Base-by-base conservation (phyloP, 352 stramenopile species). In the Pseudoperonospora humuli region DNA sequence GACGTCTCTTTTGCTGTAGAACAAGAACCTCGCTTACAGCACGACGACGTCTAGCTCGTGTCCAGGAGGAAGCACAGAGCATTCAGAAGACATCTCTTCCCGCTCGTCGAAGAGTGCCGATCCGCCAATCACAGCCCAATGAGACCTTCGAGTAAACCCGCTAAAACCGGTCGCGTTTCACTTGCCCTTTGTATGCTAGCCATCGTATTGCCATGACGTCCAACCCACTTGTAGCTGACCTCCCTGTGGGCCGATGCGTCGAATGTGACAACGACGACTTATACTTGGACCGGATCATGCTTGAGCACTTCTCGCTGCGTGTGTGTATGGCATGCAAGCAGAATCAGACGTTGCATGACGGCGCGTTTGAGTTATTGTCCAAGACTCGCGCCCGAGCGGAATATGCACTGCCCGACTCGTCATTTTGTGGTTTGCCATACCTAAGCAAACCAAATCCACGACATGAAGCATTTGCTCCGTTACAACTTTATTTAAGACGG, bases 281-380 rank as follows among this genome's bases (percentile, higher is more conserved):
- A 31, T 61, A 75, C 13, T 41, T 87, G 29, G 75, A 87, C 40
- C 46, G 44, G 7, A 17, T 79, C 8, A 39, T 87, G 15, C 38
- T 68, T 20, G 50, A 72, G 28, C 54, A 80, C 40, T 87, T 87
- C 41, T 51, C 61, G 10, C 36, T 87, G 24, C 39, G 37, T 3
- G 72, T 87, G 40, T 87, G 75, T n/a, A 20, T 84, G 26, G 52
- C 38, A 2, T 87, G 75, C 54, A 84, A 78, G 36, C 75, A 87
- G 34, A 57, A 82, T 46, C 44, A 50, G 27, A 82, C 67, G 17
- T 48, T 81, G 18, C 60, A 51, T n/a, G 42, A 61, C 28, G 69
- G 75, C 9, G 44, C 54, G 32, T 87, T 84, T 57, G 67, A 83
- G 57, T 29, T 87, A 17, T 50, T 87, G 38, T 57, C 72, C 27